These are phyloP conservation scores for Phialophora chinensis DNA, from an alignment of 2,329 filamentous ascomycete species.

Conservation along the genomic window DNA sequence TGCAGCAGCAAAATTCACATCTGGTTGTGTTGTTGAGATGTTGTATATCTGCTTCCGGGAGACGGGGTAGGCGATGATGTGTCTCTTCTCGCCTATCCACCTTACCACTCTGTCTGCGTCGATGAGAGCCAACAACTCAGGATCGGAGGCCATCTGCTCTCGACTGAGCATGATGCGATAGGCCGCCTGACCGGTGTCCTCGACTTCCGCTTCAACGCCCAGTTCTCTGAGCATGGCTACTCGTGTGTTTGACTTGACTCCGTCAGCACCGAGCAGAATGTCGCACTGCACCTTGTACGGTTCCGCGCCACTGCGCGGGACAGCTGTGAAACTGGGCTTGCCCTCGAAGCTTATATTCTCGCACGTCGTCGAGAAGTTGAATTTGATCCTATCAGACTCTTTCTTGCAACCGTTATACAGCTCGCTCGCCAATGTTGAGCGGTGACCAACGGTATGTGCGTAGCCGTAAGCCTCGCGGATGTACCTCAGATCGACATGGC, in stretches of 20 bases:
- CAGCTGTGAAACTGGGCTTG: slow-evolving; percentile 64
- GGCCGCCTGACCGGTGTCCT: slow-evolving; percentile 59
- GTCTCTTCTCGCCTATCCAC: slow-evolving; percentile 70
- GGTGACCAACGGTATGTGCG: slow-evolving; percentile 80
- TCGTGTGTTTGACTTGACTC: slow-evolving; percentile 59
- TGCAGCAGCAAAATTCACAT: slow-evolving; percentile 64
- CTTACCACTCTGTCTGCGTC: slow-evolving; percentile 63
- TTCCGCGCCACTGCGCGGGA: slow-evolving; percentile 61
- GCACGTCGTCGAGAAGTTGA: slow-evolving; percentile 68
- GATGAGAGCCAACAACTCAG: slow-evolving; percentile 62
- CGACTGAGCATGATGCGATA: slow-evolving; percentile 61
- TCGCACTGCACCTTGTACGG: slow-evolving; percentile 59
- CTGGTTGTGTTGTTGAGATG: slow-evolving; percentile 66
- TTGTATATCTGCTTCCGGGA: slow-evolving; percentile 70
- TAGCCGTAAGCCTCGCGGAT: slow-evolving; percentile 72
- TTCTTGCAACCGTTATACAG: slow-evolving; percentile 73
- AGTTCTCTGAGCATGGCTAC: slow-evolving; percentile 50
- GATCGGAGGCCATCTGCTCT: slow-evolving; percentile 53
- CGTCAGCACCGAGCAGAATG: slow-evolving; percentile 60
- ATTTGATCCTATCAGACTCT: slow-evolving; percentile 65
- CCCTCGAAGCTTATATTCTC: slow-evolving; percentile 65
- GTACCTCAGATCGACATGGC: slow-evolving; percentile 71
- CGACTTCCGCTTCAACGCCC: slow-evolving; percentile 49
- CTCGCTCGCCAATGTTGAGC: slow-evolving; percentile 71
- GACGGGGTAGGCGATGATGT: slow-evolving; percentile 72